Evolutionary conservation across 2,329 filamentous ascomycete genomes (phyloP).

Genomic region (Madurella fahalii): DNA sequence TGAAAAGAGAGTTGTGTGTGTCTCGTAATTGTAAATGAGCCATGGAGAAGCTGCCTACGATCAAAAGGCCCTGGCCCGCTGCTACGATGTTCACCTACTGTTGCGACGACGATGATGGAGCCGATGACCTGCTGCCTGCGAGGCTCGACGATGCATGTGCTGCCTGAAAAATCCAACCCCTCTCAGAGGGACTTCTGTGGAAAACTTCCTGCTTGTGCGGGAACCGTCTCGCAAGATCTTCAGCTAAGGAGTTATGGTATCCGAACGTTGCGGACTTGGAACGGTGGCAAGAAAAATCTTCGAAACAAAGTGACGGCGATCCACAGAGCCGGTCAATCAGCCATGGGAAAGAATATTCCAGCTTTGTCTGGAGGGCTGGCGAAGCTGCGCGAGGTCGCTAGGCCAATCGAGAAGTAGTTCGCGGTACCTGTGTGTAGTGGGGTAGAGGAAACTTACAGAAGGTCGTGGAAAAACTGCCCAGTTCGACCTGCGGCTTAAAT

Average conservation of each 20-base stretch:
- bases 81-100: neutral
- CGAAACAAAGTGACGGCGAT: neutral
- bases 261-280: too few relatives aligned
- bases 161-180: neutral
- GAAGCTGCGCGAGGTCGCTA: constrained; percentile 22
- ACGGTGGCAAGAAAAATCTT: neutral
- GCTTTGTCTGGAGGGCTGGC: constrained; percentile 15
- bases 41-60: neutral
- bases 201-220: neutral
- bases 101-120: neutral
- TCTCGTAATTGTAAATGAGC: neutral
- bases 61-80: neutral
- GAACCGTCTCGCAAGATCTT: neutral
- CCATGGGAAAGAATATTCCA: constrained; percentile 23
- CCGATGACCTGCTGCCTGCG: neutral
- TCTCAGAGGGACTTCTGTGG: neutral
- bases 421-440: constrained; percentile 25
- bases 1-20: neutral
- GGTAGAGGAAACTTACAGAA: constrained; percentile 27
- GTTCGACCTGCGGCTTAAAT: constrained; percentile 26
- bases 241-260: too few relatives aligned
- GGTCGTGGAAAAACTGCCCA: constrained; percentile 24
- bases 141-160: neutral
- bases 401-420: constrained; percentile 24
- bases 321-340: too few relatives aligned